Conservation (phyloP, 1,284 basidiomycete genomes). For the Boletus subluridellus region DNA sequence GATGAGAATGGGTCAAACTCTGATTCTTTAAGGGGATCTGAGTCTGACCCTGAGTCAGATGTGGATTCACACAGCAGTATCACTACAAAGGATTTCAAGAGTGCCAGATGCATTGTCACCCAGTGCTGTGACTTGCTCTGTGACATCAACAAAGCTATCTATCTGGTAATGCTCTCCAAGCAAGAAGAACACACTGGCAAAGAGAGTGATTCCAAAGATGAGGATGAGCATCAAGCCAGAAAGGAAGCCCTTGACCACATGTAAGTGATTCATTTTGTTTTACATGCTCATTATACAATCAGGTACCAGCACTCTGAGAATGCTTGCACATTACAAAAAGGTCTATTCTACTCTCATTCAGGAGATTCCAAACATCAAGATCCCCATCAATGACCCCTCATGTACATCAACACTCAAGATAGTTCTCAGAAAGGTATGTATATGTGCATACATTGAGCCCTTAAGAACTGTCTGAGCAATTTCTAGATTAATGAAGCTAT, state of each 20-base stretch:
- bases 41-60: too few relatives aligned
- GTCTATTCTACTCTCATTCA: not conserved
- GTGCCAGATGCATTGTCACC: too few relatives aligned
- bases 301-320: not conserved
- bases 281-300: not conserved
- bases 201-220: not conserved
- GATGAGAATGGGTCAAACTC: too few relatives aligned
- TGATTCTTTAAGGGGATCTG: too few relatives aligned
- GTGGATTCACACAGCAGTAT: too few relatives aligned
- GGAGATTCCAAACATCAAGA: not conserved
- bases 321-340: not conserved
- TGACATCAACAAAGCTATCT: not conserved
- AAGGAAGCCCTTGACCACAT: too few relatives aligned
- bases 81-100: too few relatives aligned
- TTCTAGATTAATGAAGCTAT: slow-evolving; percentile 1
- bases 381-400: not conserved
- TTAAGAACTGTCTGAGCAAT: not conserved
- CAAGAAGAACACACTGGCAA: not conserved
- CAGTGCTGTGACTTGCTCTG: too few relatives aligned
- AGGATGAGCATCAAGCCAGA: not conserved
- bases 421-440: not conserved
- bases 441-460: slow-evolving; percentile 1
- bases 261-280: not conserved
- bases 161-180: not conserved
- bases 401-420: not conserved